A percentile compares a stretch with the other conserved stretches of the same genome.
phyloP scores from a whole-genome alignment of 1,284 basidiomycete species.

The Amylostereum areolatum region DNA sequence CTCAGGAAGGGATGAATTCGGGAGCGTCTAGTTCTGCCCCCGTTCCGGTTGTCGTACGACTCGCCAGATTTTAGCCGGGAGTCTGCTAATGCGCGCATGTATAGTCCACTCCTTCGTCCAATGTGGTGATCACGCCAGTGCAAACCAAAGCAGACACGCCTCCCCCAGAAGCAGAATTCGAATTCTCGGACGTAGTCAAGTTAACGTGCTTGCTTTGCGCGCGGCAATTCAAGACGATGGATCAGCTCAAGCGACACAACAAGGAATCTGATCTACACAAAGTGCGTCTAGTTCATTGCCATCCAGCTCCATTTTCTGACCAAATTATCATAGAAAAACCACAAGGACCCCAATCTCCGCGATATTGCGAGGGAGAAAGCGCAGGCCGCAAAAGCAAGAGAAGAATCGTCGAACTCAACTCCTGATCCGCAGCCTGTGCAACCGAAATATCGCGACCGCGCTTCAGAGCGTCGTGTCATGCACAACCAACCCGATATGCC shows the following conservation, averaged over 20 bases:
- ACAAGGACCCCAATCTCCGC: constrained; percentile 61
- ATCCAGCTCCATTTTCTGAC: constrained; percentile 13
- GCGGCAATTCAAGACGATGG: constrained; percentile 83
- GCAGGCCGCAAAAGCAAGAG: constrained; percentile 37
- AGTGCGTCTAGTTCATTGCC: constrained; percentile 30
- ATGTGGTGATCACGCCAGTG: background rate
- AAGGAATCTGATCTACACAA: constrained; percentile 91
- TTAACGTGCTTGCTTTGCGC: constrained; percentile 86
- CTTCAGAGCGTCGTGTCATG: constrained; percentile 79
- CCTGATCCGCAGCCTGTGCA: constrained; percentile 26
- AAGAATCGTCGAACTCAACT: constrained; percentile 16
- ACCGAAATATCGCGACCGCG: constrained; percentile 88
- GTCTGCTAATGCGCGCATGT: background rate
- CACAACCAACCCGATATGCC: constrained; percentile 89
- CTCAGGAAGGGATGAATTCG: constrained; percentile 72
- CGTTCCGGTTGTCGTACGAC: constrained; percentile 8
- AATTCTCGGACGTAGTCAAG: constrained; percentile 68
- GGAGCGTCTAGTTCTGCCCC: constrained; percentile 13
- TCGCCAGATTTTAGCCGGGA: background rate
- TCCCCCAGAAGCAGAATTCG: constrained; percentile 52
- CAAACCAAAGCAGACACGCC: constrained; percentile 26
- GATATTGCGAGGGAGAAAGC: constrained; percentile 73
- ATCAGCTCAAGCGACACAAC: constrained; percentile 82
- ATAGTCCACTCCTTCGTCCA: background rate
- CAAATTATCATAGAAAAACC: constrained; percentile 62